Conservation (phyloP, 139 green algal species). For the Chlorella sp. region DNA sequence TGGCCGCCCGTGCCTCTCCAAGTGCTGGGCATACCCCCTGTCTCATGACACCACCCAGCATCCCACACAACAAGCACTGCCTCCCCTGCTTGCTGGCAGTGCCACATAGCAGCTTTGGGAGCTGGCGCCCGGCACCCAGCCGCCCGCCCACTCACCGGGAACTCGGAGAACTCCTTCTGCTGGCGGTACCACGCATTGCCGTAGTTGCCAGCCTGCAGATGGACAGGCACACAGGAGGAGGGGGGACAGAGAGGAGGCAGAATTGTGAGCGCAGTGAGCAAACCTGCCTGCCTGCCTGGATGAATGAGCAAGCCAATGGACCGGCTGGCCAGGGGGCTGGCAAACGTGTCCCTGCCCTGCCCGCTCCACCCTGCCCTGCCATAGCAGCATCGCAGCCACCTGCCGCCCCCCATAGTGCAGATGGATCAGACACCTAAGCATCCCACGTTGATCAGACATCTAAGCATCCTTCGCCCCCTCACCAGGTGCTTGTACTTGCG, state of each 20-base stretch:
- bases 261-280: neutral
- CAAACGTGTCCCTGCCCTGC: no score
- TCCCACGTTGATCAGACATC: neutral
- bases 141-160: neutral
- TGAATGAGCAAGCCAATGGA: neutral
- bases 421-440: no score
- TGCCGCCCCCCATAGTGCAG: neutral
- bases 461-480: constrained; percentile 24
- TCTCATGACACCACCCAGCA: no score
- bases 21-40: no score
- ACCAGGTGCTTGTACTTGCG: constrained; percentile 66
- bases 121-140: no score
- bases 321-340: no score
- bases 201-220: constrained; percentile 52
- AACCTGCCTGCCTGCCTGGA: no score
- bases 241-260: neutral
- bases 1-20: no score
- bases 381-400: neutral
- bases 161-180: constrained; percentile 70
- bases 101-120: neutral
- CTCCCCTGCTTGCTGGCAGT: neutral
- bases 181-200: constrained; percentile 63
- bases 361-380: no score
- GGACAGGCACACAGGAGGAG: neutral
- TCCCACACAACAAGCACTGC: neutral